Base-by-base conservation (phyloP, 352 stramenopile species). In the Pythium brassicae region DNA sequence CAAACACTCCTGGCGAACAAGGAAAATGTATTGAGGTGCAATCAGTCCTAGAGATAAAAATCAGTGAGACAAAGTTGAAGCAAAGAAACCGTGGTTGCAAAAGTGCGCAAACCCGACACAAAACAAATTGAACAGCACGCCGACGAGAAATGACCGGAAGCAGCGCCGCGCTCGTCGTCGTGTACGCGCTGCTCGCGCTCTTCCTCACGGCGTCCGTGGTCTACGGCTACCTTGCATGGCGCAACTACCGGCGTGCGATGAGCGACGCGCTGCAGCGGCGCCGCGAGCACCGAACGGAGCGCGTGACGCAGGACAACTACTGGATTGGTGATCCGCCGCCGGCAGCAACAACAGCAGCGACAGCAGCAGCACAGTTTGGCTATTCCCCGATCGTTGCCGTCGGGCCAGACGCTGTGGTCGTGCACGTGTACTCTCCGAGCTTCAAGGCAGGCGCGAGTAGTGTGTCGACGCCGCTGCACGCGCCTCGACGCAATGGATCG, bases 81-180 rank as follows among this genome's bases (percentile, higher is more conserved):
- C 32, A 3, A 37, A 37, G 2, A 37, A 37, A 37, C 29, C 10
- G 11, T 44, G 17, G 40, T 10, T 46, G 19, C 52, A 50, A 50
- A 29, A n/a, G 3, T 11, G 32, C 32, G 22, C 1, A 9, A 25
- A 37, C 23, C 15, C 9, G 12, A 25, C 90, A 68, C 25, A 94
- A 65, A 57, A 92, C 88, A 27, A 76, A 89, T 35, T 89, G 56
- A 27, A 66, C 25, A 6, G 68, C 46, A n/a, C n/a, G n/a, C n/a
- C n/a, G n/a, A n/a, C n/a, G n/a, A n/a, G n/a, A n/a, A 42, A 60
- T 53, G 54, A 8, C 34, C 12, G 42, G 44, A 6, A 40, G 20
- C 17, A 60, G 47, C 27, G 34, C 35, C 19, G 53, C 53, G 20
- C 26, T 65, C 27, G 55, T 73, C 22, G 47, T 75, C 27, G 61